Percentiles rank a stretch among this genome's conserved stretches.
Conservation (phyloP, 805 yeast genomes). For the Candida glaebosa region DNA sequence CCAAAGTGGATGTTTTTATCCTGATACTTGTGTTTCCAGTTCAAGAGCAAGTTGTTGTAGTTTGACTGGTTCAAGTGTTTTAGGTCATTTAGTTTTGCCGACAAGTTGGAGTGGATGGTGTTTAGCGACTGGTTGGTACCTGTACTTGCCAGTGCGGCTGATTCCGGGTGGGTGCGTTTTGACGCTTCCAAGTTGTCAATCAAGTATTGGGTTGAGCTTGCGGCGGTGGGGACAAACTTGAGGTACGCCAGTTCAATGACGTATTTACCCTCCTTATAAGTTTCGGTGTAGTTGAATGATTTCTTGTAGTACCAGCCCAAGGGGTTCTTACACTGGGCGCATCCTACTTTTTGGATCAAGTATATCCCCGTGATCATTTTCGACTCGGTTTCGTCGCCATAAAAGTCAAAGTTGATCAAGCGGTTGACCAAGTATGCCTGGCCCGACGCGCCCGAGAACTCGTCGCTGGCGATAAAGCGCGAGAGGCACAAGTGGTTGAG, state of each 20-base stretch:
- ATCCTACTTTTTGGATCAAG: conserved; percentile 31
- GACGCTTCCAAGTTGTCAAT: conserved; percentile 21
- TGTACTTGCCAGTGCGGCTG: no score
- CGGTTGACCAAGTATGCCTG: conserved; percentile 39
- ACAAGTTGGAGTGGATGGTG: not conserved
- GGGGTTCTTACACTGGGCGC: conserved; percentile 34
- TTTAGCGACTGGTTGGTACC: not conserved
- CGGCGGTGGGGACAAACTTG: conserved; percentile 28
- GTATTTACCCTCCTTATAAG: conserved; percentile 43
- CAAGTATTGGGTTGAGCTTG: conserved; percentile 29
- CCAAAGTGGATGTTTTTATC: conserved; percentile 4
- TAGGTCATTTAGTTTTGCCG: not conserved
- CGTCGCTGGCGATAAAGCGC: conserved; percentile 32
- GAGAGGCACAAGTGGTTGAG: conserved; percentile 39
- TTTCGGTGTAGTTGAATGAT: conserved; percentile 30
- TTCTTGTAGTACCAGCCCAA: conserved; percentile 43
- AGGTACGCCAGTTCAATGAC: conserved; percentile 39
- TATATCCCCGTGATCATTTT: conserved; percentile 40
- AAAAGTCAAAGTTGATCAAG: conserved; percentile 32
- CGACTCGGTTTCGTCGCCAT: conserved; percentile 25
- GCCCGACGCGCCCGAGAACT: conserved; percentile 38
- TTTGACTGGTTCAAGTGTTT: not conserved
- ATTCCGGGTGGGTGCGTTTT: not conserved
- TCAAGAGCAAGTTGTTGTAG: conserved; percentile 1
- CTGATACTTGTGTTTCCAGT: conserved; percentile 5